phyloP scores from a whole-genome alignment of 495 filamentous ascomycete species.

The Penicillium chermesinum region DNA sequence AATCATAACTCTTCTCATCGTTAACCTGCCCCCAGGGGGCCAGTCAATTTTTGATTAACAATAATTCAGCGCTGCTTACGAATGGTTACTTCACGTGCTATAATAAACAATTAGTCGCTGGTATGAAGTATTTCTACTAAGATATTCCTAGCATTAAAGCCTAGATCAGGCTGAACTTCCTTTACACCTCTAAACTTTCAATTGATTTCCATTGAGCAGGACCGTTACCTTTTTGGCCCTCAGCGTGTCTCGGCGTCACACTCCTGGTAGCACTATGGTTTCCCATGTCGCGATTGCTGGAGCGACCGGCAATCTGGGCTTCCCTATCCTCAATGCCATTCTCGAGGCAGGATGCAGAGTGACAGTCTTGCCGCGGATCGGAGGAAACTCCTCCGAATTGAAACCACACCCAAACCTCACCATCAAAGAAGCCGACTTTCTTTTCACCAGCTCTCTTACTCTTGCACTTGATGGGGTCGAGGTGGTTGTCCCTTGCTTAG shows the following conservation, averaged over 20 bases:
- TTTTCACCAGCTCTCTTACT: constrained; percentile 10
- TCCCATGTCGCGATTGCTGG: not conserved
- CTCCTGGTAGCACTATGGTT: not conserved
- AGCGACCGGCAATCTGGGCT: constrained; percentile 8
- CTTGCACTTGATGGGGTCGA: constrained; percentile 22
- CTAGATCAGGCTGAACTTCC: too few species aligned
- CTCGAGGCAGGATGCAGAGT: constrained; percentile 1
- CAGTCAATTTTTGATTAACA: not conserved
- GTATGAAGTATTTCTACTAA: too few species aligned
- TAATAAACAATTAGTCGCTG: too few species aligned
- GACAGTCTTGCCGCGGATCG: constrained; percentile 4
- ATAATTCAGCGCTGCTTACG: not conserved
- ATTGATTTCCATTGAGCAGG: too few species aligned
- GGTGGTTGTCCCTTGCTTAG: constrained; percentile 8
- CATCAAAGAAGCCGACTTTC: constrained; percentile 14
- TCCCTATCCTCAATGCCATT: constrained; percentile 6
- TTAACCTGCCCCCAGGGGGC: not conserved
- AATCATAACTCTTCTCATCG: too few species aligned
- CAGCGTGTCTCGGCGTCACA: too few species aligned
- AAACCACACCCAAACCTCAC: not conserved
- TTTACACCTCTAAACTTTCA: too few species aligned
- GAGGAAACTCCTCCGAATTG: constrained; percentile 10
- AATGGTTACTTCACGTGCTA: not conserved
- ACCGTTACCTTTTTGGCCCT: too few species aligned
- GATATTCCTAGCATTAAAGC: too few species aligned